These are phyloP conservation scores for Draba incana DNA, from an alignment of 345 rosid species.

Conservation along the genomic window DNA sequence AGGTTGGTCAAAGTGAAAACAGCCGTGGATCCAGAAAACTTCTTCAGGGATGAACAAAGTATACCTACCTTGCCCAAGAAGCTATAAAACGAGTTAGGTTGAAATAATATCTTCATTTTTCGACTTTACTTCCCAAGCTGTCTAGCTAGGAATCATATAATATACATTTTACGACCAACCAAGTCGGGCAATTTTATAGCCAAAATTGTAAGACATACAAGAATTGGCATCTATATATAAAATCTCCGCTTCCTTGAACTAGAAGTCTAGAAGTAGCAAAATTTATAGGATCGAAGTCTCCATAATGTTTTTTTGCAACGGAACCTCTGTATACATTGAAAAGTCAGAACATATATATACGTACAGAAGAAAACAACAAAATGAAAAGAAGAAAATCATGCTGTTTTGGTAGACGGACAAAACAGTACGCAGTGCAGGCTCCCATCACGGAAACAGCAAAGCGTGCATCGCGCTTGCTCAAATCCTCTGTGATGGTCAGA, in stretches of 20 bases:
- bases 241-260: too few relatives aligned
- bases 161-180: background rate
- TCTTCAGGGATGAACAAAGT: conserved; percentile 56
- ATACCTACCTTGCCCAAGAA: conserved; percentile 45
- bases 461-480: conserved; percentile 7
- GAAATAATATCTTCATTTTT: background rate
- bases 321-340: background rate
- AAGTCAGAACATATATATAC: conserved; percentile 15
- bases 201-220: background rate
- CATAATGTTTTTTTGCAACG: background rate
- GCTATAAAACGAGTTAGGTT: conserved; percentile 8
- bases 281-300: background rate
- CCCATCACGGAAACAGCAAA: background rate
- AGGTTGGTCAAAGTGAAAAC: conserved; percentile 54
- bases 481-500: conserved; percentile 1
- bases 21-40: conserved; percentile 50
- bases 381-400: conserved; percentile 18
- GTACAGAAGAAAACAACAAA: background rate
- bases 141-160: background rate
- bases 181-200: background rate
- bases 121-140: background rate
- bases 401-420: conserved; percentile 15
- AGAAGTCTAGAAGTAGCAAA: too few relatives aligned
- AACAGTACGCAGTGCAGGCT: conserved; percentile 19
- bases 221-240: background rate